These are phyloP conservation scores for Suhomyces kunorum DNA, from an alignment of 1,139 yeast species.

Conservation along the genomic window DNA sequence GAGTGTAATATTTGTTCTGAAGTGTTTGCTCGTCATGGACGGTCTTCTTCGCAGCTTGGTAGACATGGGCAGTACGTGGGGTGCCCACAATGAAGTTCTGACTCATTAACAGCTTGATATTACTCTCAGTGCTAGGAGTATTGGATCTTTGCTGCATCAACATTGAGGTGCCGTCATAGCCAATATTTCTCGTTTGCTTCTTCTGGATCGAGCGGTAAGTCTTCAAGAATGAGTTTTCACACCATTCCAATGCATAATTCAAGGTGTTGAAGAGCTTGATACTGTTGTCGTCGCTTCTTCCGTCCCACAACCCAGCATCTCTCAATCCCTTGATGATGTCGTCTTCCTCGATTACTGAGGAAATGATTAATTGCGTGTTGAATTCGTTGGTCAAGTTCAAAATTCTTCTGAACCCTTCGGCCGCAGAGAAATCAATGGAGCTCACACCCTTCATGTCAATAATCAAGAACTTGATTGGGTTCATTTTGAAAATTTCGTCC, in stretches of 20 bases:
- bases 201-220: slow-evolving; percentile 51
- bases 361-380: slow-evolving; percentile 69
- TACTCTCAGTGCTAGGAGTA: slow-evolving; percentile 12
- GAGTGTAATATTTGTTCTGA: slow-evolving; percentile 32
- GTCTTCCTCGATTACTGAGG: slow-evolving; percentile 69
- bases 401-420: slow-evolving; percentile 91
- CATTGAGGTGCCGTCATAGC: slow-evolving; percentile 14
- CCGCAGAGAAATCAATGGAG: slow-evolving; percentile 90
- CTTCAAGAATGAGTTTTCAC: slow-evolving; percentile 84
- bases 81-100: slow-evolving; percentile 45
- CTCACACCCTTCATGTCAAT: slow-evolving; percentile 83
- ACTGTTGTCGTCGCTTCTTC: slow-evolving; percentile 35
- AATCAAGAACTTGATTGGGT: slow-evolving; percentile 75
- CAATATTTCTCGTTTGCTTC: slow-evolving; percentile 22
- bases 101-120: slow-evolving; percentile 16
- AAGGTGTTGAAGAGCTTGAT: slow-evolving; percentile 71
- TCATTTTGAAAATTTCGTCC: slow-evolving; percentile 48
- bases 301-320: slow-evolving; percentile 72
- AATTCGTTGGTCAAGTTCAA: slow-evolving; percentile 73
- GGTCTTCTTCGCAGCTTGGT: slow-evolving; percentile 61
- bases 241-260: slow-evolving; percentile 92
- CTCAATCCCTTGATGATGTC: slow-evolving; percentile 62
- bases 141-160: slow-evolving; percentile 16
- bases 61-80: slow-evolving; percentile 63
- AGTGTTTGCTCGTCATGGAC: slow-evolving; percentile 44